Percentiles rank a stretch among this genome's conserved stretches.
phyloP scores from a whole-genome alignment of 208 protist genomes.

The Crithidia sp. region DNA sequence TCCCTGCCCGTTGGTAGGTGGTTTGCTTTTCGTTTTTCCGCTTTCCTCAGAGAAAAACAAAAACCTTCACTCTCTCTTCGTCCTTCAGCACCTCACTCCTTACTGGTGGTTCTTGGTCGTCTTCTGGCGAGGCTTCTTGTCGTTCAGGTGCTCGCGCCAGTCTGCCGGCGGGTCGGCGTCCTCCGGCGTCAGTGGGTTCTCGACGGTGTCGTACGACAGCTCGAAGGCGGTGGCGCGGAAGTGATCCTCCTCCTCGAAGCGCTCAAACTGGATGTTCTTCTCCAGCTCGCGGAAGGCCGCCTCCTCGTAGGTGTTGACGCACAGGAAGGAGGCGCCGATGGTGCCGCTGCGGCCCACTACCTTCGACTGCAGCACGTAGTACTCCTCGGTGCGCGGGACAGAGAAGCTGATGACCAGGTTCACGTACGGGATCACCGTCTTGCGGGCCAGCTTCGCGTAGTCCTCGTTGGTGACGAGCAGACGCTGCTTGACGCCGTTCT shows the following conservation, averaged over 20 bases:
- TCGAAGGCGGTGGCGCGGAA: conserved; percentile 71
- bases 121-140: conserved; percentile 48
- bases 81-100: neutral
- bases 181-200: conserved; percentile 63
- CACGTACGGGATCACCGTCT: conserved; percentile 89
- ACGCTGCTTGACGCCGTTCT: conserved; percentile 83
- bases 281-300: conserved; percentile 52
- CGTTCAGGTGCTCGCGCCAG: conserved; percentile 76
- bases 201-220: conserved; percentile 83
- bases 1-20: too few species aligned
- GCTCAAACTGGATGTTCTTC: conserved; percentile 70
- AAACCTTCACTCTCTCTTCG: too few species aligned
- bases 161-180: conserved; percentile 80
- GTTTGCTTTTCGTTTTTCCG: too few species aligned
- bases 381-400: conserved; percentile 82
- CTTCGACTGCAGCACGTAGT: conserved; percentile 86
- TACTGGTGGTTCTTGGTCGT: conserved; percentile 35
- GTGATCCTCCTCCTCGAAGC: conserved; percentile 66
- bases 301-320: conserved; percentile 62
- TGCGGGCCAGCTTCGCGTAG: conserved; percentile 91
- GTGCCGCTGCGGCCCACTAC: conserved; percentile 82
- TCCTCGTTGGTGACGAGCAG: conserved; percentile 91
- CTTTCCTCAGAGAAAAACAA: neutral
- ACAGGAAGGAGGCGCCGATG: conserved; percentile 83
- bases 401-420: conserved; percentile 91